A percentile compares a stretch with the other conserved stretches of the same genome.
Conservation (phyloP, 345 rosid species). For the Linum tenue region DNA sequence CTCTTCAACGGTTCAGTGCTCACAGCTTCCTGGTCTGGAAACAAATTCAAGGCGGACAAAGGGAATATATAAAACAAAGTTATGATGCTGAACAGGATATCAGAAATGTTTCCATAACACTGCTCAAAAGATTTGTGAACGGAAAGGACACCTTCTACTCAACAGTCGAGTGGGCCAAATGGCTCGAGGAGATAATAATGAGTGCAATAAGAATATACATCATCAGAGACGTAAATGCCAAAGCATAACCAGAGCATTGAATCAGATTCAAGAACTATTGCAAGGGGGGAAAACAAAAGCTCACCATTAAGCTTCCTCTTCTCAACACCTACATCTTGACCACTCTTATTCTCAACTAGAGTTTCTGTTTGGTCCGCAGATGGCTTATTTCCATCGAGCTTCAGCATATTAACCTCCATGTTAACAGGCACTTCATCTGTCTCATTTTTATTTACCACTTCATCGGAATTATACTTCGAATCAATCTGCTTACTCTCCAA, state of each 20-base stretch:
- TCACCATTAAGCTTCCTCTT: slow-evolving; percentile 81
- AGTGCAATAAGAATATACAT: no score
- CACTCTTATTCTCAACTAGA: slow-evolving; percentile 30
- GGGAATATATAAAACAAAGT: not conserved
- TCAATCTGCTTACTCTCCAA: slow-evolving; percentile 66
- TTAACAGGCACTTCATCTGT: slow-evolving; percentile 32
- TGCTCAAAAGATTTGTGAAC: not conserved
- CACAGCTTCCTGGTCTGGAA: slow-evolving; percentile 59
- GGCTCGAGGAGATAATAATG: not conserved
- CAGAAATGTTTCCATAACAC: not conserved
- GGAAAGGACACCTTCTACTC: not conserved
- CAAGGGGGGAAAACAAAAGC: slow-evolving; percentile 8
- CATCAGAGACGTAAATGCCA: not conserved
- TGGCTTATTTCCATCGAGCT: slow-evolving; percentile 35
- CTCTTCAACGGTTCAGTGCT: slow-evolving; percentile 67
- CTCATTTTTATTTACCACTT: slow-evolving; percentile 41
- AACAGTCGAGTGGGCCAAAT: not conserved
- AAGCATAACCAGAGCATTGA: not conserved
- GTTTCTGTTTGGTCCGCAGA: slow-evolving; percentile 31
- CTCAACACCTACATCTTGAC: slow-evolving; percentile 36
- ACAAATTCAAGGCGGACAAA: not conserved
- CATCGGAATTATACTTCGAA: slow-evolving; percentile 48
- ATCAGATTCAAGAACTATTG: not conserved
- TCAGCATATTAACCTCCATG: slow-evolving; percentile 39
- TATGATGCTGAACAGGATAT: not conserved